Evolutionary conservation across 306 rosid species (phyloP).

Genomic region (Vicia sativa): DNA sequence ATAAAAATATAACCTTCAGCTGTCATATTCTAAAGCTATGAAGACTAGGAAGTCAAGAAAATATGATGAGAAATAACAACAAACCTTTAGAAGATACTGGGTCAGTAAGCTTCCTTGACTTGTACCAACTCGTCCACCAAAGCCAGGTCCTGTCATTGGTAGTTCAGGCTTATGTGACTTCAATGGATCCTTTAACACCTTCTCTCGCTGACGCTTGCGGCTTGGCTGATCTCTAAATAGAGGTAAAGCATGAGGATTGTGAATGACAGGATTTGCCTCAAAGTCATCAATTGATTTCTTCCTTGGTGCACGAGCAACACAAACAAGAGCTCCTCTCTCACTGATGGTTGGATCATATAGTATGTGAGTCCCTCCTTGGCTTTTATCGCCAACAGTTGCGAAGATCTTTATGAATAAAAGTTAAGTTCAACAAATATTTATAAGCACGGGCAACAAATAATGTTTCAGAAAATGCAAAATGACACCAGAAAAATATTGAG

Average conservation of each 20-base stretch:
- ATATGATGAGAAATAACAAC: slow-evolving; percentile 1
- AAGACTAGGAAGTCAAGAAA: not conserved
- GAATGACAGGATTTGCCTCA: slow-evolving; percentile 83
- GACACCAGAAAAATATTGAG: slow-evolving; percentile 19
- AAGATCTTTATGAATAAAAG: slow-evolving; percentile 58
- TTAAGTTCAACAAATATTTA: slow-evolving; percentile 24
- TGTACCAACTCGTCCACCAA: slow-evolving; percentile 90
- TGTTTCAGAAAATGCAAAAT: slow-evolving; percentile 26
- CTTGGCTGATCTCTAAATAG: slow-evolving; percentile 93
- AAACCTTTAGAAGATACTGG: slow-evolving; percentile 89
- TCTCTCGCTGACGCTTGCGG: slow-evolving; percentile 89
- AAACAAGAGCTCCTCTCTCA: slow-evolving; percentile 96
- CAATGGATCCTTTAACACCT: slow-evolving; percentile 80
- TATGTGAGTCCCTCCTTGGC: slow-evolving; percentile 92
- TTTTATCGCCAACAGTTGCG: slow-evolving; percentile 83
- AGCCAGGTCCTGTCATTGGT: slow-evolving; percentile 95
- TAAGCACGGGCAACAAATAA: slow-evolving; percentile 32
- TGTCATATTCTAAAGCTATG: slow-evolving; percentile 23
- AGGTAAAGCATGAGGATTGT: slow-evolving; percentile 94
- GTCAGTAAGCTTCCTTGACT: slow-evolving; percentile 95
- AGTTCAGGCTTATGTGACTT: slow-evolving; percentile 97
- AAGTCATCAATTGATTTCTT: slow-evolving; percentile 87
- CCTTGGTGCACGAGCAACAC: slow-evolving; percentile 96
- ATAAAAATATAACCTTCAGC: slow-evolving; percentile 31
- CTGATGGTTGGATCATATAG: slow-evolving; percentile 84